Evolutionary conservation across 2,329 filamentous ascomycete species (phyloP).

Genomic region (Botrytis porri): DNA sequence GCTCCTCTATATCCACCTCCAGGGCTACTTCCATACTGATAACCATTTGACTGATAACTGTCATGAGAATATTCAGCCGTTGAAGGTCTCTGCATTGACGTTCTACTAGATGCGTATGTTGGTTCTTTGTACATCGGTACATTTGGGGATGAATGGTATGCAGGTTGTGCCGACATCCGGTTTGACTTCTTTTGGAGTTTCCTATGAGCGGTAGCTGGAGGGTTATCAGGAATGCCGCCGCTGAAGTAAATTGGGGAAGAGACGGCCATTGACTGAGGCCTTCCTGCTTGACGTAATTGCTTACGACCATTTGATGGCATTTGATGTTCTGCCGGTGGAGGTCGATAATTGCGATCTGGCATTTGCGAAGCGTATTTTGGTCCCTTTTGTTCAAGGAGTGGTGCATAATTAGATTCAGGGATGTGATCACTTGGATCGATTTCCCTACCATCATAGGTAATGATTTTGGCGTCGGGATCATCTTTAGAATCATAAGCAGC

Average conservation of each 20-base stretch:
- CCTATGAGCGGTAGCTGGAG: constrained; percentile 48
- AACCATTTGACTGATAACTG: constrained; percentile 33
- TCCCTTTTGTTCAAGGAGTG: constrained; percentile 48
- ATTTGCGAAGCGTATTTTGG: constrained; percentile 41
- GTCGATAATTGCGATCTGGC: constrained; percentile 41
- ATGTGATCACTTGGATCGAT: constrained; percentile 79
- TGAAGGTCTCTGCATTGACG: constrained; percentile 28
- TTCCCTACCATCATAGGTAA: constrained; percentile 71
- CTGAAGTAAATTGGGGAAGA: constrained; percentile 32
- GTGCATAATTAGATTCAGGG: constrained; percentile 51
- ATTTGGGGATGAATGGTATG: constrained; percentile 33
- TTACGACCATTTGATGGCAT: constrained; percentile 53
- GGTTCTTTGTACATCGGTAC: constrained; percentile 37
- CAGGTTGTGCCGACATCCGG: constrained; percentile 33
- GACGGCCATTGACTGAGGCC: constrained; percentile 48
- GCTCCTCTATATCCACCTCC: constrained; percentile 35
- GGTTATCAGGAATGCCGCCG: constrained; percentile 39
- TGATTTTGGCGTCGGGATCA: constrained; percentile 65
- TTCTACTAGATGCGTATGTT: constrained; percentile 20
- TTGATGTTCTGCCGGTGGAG: constrained; percentile 45
- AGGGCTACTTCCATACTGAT: constrained; percentile 32
- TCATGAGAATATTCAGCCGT: constrained; percentile 35
- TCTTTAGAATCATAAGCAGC: constrained; percentile 34
- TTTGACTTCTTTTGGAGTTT: constrained; percentile 62
- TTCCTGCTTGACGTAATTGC: constrained; percentile 46